Percentiles rank a stretch among this genome's conserved stretches.
Evolutionary conservation across 371 early-diverging fungal species (phyloP).

Genomic region (Mortierella sp.): DNA sequence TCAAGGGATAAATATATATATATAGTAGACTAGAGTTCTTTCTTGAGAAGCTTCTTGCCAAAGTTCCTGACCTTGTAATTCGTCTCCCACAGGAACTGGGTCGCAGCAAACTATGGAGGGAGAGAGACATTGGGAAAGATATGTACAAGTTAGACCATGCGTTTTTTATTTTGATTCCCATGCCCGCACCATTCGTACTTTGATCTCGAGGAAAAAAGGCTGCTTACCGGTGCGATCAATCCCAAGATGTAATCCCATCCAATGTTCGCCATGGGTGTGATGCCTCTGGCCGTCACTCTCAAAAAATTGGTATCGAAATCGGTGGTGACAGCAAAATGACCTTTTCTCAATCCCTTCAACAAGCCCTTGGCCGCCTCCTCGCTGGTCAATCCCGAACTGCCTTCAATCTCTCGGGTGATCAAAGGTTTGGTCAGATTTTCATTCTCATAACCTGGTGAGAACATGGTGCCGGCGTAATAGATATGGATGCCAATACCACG

Average conservation of each 20-base stretch:
- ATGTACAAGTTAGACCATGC: too few relatives aligned
- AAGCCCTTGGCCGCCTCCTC: constrained; percentile 67
- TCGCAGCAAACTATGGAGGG: constrained; percentile 36
- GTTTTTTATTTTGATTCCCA: too few relatives aligned
- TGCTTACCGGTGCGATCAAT: constrained; percentile 38
- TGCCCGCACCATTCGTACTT: too few relatives aligned
- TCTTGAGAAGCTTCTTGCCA: constrained; percentile 45
- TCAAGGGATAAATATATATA: not conserved
- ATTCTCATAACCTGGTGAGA: constrained; percentile 80
- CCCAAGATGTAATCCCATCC: constrained; percentile 33
- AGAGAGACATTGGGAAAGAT: too few relatives aligned
- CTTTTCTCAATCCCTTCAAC: constrained; percentile 37
- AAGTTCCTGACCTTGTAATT: constrained; percentile 37
- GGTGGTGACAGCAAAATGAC: constrained; percentile 64
- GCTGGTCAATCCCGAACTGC: constrained; percentile 67
- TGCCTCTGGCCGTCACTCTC: constrained; percentile 60
- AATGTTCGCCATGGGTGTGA: constrained; percentile 32
- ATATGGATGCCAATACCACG: constrained; percentile 81
- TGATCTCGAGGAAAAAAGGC: too few relatives aligned
- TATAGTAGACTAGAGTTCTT: constrained; percentile 36
- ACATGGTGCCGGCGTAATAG: constrained; percentile 85
- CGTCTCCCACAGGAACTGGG: constrained; percentile 39
- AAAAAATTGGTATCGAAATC: constrained; percentile 63
- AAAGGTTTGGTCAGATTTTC: constrained; percentile 88
- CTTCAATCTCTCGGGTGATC: constrained; percentile 86